phyloP scores from a whole-genome alignment of 257 asterid species.

The Penstemon barbatus region DNA sequence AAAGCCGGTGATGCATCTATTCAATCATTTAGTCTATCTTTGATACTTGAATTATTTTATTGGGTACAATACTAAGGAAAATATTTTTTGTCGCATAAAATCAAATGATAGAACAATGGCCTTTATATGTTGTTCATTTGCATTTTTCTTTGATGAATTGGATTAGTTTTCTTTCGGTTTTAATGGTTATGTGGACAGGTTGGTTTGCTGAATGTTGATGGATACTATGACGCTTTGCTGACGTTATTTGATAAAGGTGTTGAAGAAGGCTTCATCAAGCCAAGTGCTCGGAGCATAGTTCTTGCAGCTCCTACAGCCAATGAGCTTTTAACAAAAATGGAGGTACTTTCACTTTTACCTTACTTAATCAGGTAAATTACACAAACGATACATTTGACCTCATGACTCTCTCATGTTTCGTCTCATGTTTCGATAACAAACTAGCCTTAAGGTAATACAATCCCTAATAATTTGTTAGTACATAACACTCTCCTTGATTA shows the following conservation, averaged over 20 bases:
- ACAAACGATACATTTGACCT: too few relatives aligned
- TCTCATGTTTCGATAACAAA: too few relatives aligned
- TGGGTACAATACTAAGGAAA: too few relatives aligned
- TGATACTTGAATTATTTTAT: too few relatives aligned
- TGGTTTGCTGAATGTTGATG: conserved; percentile 94
- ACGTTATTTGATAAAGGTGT: conserved; percentile 91
- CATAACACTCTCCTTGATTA: too few relatives aligned
- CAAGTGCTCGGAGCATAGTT: conserved; percentile 79
- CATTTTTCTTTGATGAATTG: not conserved
- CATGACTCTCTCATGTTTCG: too few relatives aligned
- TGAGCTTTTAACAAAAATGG: conserved; percentile 79
- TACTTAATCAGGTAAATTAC: too few relatives aligned
- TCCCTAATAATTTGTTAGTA: too few relatives aligned
- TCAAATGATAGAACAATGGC: too few relatives aligned
- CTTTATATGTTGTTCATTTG: too few relatives aligned
- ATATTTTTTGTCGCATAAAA: too few relatives aligned
- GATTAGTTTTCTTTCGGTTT: conserved; percentile 9
- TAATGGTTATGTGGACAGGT: conserved; percentile 49
- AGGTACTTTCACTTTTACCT: conserved; percentile 49
- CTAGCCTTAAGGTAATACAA: too few relatives aligned
- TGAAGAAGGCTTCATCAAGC: conserved; percentile 94
- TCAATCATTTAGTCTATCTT: not conserved
- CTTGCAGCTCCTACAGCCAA: conserved; percentile 82
- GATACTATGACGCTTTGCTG: conserved; percentile 85
- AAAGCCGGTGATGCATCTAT: conserved; percentile 65